Base-by-base conservation (phyloP, 2,329 filamentous ascomycete genomes). In the Fusarium humuli region DNA sequence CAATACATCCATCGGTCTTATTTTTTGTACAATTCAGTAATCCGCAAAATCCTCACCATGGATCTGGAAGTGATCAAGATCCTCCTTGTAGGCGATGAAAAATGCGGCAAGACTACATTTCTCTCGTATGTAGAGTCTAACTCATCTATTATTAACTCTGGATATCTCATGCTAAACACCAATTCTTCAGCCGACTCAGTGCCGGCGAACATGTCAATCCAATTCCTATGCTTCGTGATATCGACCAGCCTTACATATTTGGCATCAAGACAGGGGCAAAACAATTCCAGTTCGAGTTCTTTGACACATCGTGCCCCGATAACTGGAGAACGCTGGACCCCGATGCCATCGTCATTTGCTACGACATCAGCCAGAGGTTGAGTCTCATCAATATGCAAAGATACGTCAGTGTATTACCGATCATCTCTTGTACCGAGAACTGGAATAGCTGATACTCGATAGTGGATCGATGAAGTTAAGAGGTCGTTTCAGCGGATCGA, bases 61-160 rank as follows among this genome's bases (percentile, higher is more conserved):
- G 85, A 88, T 54, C 71, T 80, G 40, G 77, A 84, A 57, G 80
- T 80, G 50, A 80, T 88, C 72, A 86, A 81, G n/a, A 79, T 90
- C 16, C 76, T 90, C 29, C 77, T 90, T 22, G 79, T 90, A n/a
- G 88, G 88, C 32, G 87, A 90, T 77, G 83, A 85, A 64, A 82
- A 82, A 73, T 87, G 87, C 67, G 88, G 88, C 57, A 90, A 90
- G 77, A 87, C 87, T 23, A 88, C 85, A 1, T 89, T 90, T 76
- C 76, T 90, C 73, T 88, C 87, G 88, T 90, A 74, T 69, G 87
- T 84, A 72, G 55, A 52, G 29, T 65, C 61, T 34, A 49, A 56
- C 22, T 64, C 62, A 37, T 59, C 54, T 52, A 45, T 67, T 29
- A 42, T 60, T n/a, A n/a, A 48, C 53, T 29, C 49, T 45, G 25